Percentiles rank a stretch among this genome's conserved stretches.
Evolutionary conservation across 805 yeast species (phyloP).

Genomic region (Grigorovia transvaalensis): DNA sequence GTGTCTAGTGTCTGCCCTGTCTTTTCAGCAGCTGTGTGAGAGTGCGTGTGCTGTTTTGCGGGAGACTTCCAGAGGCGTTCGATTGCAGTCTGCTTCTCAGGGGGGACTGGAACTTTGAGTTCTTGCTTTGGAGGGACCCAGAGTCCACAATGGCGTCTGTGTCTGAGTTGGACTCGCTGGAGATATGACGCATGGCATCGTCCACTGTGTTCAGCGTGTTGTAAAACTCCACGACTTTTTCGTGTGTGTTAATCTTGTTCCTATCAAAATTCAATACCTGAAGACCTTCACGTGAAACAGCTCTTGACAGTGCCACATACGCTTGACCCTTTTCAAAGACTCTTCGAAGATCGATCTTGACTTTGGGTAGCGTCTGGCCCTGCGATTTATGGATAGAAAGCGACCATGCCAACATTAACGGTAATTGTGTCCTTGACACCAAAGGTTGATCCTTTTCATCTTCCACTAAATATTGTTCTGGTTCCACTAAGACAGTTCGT

Average conservation of each 20-base stretch:
- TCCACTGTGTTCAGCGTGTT: conserved; percentile 31
- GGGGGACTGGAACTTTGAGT: not conserved
- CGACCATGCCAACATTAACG: conserved; percentile 93
- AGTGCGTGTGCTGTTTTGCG: not conserved
- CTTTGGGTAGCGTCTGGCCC: conserved; percentile 76
- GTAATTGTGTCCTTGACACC: conserved; percentile 71
- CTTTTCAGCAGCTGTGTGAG: not conserved
- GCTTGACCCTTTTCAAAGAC: conserved; percentile 92
- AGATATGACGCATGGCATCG: conserved; percentile 11
- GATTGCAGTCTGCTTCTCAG: not conserved
- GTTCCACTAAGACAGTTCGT: conserved; percentile 67
- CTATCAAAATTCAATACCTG: conserved; percentile 69
- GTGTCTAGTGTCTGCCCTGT: not conserved
- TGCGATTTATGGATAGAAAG: conserved; percentile 92
- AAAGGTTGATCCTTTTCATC: conserved; percentile 60
- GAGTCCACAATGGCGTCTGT: not conserved
- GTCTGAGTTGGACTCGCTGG: not conserved
- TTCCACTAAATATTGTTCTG: conserved; percentile 73
- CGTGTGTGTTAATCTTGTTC: conserved; percentile 56
- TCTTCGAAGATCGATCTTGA: conserved; percentile 62
- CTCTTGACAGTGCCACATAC: conserved; percentile 90
- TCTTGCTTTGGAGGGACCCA: not conserved
- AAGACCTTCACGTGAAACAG: conserved; percentile 70
- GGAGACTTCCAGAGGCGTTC: not conserved
- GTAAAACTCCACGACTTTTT: conserved; percentile 64